Percentiles rank a stretch among this genome's conserved stretches.
These are phyloP conservation scores for Elsinoe arachidis DNA, from an alignment of 2,329 filamentous ascomycete species.

Conservation along the genomic window DNA sequence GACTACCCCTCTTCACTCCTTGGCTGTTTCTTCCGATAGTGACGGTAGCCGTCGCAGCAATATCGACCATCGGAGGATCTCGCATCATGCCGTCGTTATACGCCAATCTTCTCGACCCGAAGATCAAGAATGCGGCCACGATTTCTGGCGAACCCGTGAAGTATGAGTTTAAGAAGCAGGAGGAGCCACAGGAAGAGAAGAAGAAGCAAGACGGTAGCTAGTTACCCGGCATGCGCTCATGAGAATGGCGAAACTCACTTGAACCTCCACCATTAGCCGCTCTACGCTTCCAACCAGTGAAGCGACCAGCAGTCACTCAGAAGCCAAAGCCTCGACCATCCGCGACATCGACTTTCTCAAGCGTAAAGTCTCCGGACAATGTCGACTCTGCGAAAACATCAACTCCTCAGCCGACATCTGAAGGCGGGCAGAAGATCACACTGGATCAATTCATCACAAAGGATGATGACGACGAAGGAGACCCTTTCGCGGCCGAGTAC, in stretches of 20 bases:
- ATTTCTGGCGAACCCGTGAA: conserved; percentile 68
- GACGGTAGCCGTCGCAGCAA: neutral
- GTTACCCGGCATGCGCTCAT: conserved; percentile 22
- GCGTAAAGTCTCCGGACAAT: conserved; percentile 21
- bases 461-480: conserved; percentile 63
- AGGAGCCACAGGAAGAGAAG: conserved; percentile 39
- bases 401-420: conserved; percentile 16
- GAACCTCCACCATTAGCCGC: conserved; percentile 43
- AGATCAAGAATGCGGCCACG: conserved; percentile 42
- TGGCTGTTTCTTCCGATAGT: neutral
- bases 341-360: conserved; percentile 20
- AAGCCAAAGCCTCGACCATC: conserved; percentile 54
- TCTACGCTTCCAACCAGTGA: conserved; percentile 79
- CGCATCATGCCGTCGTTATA: conserved; percentile 55
- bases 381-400: conserved; percentile 16
- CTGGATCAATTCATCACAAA: conserved; percentile 76
- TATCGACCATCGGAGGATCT: neutral
- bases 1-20: neutral
- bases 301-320: conserved; percentile 59
- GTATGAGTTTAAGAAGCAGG: conserved; percentile 60
- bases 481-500: conserved; percentile 29
- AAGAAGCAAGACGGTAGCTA: conserved; percentile 56
- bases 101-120: conserved; percentile 65
- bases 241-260: conserved; percentile 40
- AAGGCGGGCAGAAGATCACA: conserved; percentile 42